Percentiles rank a stretch among this genome's conserved stretches.
These are phyloP conservation scores for Geranium incanum DNA, from an alignment of 441 rosid genomes.

Conservation along the genomic window DNA sequence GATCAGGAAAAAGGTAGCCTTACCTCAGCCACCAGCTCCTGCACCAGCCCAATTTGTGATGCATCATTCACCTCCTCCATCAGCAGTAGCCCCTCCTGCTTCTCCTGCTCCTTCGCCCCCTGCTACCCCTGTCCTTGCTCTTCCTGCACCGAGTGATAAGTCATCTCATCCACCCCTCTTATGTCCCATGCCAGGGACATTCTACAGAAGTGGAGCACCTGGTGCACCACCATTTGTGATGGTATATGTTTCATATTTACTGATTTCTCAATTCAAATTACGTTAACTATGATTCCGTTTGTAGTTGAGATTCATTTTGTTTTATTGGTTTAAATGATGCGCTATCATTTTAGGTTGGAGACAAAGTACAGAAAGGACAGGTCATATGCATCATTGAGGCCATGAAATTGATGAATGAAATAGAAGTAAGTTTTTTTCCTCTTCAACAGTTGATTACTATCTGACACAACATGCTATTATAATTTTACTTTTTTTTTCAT, in stretches of 20 bases:
- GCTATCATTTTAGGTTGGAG: too few relatives aligned
- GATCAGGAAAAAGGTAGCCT: slow-evolving; percentile 80
- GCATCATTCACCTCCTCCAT: slow-evolving; percentile 46
- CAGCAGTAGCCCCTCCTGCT: slow-evolving; percentile 27
- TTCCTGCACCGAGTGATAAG: slow-evolving; percentile 34
- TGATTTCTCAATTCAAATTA: neutral
- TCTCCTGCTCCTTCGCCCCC: slow-evolving; percentile 30
- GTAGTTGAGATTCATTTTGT: too few relatives aligned
- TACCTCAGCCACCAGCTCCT: slow-evolving; percentile 47
- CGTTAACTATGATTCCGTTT: too few relatives aligned
- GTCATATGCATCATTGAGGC: too few relatives aligned
- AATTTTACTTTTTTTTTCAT: too few relatives aligned
- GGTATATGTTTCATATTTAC: slow-evolving; percentile 33
- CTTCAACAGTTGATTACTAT: too few relatives aligned
- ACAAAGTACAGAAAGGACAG: too few relatives aligned
- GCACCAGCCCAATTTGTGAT: slow-evolving; percentile 30
- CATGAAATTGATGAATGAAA: too few relatives aligned
- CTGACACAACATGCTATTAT: too few relatives aligned
- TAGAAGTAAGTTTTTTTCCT: too few relatives aligned
- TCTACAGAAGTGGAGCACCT: slow-evolving; percentile 71
- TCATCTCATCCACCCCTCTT: slow-evolving; percentile 65
- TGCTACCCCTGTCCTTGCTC: slow-evolving; percentile 27
- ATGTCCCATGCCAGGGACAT: slow-evolving; percentile 89
- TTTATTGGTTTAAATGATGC: too few relatives aligned
- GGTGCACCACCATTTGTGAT: slow-evolving; percentile 75